Evolutionary conservation across 352 stramenopile species (phyloP), one percentile per base, ranked within the genome.

Genomic region (Blastocystis hominis): DNA sequence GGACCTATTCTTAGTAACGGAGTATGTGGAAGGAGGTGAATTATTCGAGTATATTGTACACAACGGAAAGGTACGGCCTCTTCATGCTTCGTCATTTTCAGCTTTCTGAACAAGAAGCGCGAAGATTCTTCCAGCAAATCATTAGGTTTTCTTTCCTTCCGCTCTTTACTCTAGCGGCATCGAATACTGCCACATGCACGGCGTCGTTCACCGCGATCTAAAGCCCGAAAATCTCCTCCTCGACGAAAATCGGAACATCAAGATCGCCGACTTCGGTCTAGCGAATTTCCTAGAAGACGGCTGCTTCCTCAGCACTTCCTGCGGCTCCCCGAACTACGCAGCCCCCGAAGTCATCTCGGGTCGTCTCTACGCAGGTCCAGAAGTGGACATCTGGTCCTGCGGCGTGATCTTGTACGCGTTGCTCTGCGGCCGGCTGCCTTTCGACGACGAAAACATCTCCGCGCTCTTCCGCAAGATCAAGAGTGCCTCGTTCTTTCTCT

Each of bases 391-490:
- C 42, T 99, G 97, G 97, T 97, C 93, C 30, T 98, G 95, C 89
- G 97, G 97, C 56, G 97, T 99, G 46, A 99, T 99, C 89, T 89
- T 99, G 7, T 99, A 99, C 90, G 97, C 97, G 63, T 91, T 99
- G 50, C 90, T 99, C 10, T 99, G 96, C 89, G 96, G 96, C 17
- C 97, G 94, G 40, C 91, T 99, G 9, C 97, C 97, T 20, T 99
- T 99, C 88, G 90, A 91, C 59, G 96, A 98, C 89, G 96, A 98
- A 89, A 97, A 93, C 50, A 98, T 98, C 80, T 95, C 95, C 0
- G 98, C 97, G 88, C 91, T 98, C 53, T 98, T 99, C 90, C 98
- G 98, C 91, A 99, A 99, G 92, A 99, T 99, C 88, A 96, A 96
- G 90, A 87, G 66, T 84, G 17, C 4, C 24, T 4, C 24, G 0